These are phyloP conservation scores for Penicillium paradoxum DNA, from an alignment of 495 filamentous ascomycete genomes.

Conservation along the genomic window DNA sequence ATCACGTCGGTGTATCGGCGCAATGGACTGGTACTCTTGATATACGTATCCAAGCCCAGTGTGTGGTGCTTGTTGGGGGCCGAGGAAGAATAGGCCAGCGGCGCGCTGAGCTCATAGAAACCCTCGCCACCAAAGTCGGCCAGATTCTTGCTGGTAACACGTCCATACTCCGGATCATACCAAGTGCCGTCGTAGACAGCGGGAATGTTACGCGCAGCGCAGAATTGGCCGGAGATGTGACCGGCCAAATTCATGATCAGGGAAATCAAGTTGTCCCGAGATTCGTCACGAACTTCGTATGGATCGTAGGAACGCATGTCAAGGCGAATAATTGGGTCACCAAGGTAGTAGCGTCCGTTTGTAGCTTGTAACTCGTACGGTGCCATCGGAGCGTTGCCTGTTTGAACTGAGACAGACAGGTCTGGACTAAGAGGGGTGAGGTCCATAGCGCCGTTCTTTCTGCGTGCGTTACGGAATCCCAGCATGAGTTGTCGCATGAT, in stretches of 20 bases:
- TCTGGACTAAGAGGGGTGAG: conserved; percentile 14
- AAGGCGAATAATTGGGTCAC: conserved; percentile 52
- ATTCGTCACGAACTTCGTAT: conserved; percentile 37
- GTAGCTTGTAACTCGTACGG: conserved; percentile 27
- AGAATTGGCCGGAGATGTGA: conserved; percentile 69
- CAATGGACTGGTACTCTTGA: conserved; percentile 80
- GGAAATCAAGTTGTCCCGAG: conserved; percentile 44
- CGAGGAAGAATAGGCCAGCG: conserved; percentile 46
- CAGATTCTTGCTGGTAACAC: conserved; percentile 35
- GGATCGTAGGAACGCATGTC: conserved; percentile 25
- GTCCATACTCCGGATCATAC: conserved; percentile 50
- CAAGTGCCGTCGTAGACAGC: conserved; percentile 68
- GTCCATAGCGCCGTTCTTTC: conserved; percentile 40
- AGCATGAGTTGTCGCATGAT: conserved; percentile 40
- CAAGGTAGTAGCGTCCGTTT: conserved; percentile 35
- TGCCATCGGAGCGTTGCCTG: conserved; percentile 18
- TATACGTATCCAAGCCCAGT: conserved; percentile 65
- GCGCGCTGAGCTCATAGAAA: conserved; percentile 36
- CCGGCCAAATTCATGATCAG: conserved; percentile 77
- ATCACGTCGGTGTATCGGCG: conserved; percentile 79
- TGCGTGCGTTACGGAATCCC: conserved; percentile 34
- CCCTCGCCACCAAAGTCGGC: conserved; percentile 26
- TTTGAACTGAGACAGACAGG: conserved; percentile 30
- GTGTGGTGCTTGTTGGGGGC: conserved; percentile 49
- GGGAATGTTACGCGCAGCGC: conserved; percentile 68